Percentiles rank a stretch among this genome's conserved stretches.
These are phyloP conservation scores for Aspergillaceae sp. DNA, from an alignment of 2,329 filamentous ascomycete species.

Conservation along the genomic window DNA sequence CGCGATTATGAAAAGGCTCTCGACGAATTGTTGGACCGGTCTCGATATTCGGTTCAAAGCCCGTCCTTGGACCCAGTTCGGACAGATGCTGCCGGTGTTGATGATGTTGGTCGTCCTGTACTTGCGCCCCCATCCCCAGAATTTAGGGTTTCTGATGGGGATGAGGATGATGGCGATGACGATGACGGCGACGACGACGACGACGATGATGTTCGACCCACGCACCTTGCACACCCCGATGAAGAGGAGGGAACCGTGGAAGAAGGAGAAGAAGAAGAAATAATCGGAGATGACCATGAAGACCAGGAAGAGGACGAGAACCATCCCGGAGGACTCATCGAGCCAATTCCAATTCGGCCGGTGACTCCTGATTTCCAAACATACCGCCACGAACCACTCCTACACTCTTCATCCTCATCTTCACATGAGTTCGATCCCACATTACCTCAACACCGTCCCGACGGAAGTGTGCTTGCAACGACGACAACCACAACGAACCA, in stretches of 20 bases:
- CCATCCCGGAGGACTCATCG: neutral
- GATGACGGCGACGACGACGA: no score
- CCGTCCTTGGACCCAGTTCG: slow-evolving; percentile 11
- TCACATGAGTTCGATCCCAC: slow-evolving; percentile 31
- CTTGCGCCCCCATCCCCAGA: slow-evolving; percentile 17
- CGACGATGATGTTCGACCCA: slow-evolving; percentile 10
- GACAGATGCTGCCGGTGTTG: no score
- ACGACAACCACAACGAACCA: slow-evolving; percentile 4
- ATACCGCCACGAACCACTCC: slow-evolving; percentile 1
- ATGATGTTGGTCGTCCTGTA: slow-evolving; percentile 13
- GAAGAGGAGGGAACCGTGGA: slow-evolving; percentile 9
- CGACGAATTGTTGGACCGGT: slow-evolving; percentile 35
- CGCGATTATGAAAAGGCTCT: slow-evolving; percentile 16
- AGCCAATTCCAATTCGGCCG: slow-evolving; percentile 1
- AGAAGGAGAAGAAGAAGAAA: slow-evolving; percentile 6
- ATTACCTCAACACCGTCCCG: slow-evolving; percentile 39
- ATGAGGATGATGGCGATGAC: no score
- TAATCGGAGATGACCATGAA: neutral
- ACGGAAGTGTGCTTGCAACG: slow-evolving; percentile 12
- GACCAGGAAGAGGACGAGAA: neutral
- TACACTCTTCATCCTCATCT: neutral
- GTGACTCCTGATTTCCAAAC: slow-evolving; percentile 3
- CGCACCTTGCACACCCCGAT: slow-evolving; percentile 16
- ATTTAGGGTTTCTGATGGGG: slow-evolving; percentile 10
- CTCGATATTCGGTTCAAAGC: slow-evolving; percentile 31